Evolutionary conservation across 306 rosid genomes (phyloP).

Genomic region (Medicago ruthenica): DNA sequence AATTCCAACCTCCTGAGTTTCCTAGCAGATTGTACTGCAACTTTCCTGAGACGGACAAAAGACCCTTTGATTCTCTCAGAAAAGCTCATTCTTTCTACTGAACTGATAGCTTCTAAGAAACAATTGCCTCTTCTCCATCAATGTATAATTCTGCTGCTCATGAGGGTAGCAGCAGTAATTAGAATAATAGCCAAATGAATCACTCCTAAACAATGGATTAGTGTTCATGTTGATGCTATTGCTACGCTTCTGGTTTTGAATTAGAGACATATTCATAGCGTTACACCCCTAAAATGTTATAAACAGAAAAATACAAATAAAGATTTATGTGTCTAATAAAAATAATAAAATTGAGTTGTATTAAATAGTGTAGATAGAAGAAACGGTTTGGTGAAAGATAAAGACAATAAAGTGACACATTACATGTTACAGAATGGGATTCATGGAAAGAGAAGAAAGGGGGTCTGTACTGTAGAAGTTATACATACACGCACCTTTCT

Average conservation of each 20-base stretch:
- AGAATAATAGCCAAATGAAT: constrained; percentile 51
- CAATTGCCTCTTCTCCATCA: constrained; percentile 83
- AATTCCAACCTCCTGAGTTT: constrained; percentile 49
- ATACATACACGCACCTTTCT: neutral
- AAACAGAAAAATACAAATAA: neutral
- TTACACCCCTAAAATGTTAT: neutral
- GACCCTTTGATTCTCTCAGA: constrained; percentile 63
- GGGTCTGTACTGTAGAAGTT: neutral
- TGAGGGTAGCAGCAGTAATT: constrained; percentile 23
- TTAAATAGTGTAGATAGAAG: constrained; percentile 15
- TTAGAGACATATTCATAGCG: neutral
- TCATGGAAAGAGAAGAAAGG: constrained; percentile 3
- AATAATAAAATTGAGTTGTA: neutral
- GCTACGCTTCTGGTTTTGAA: neutral
- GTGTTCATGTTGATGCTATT: neutral
- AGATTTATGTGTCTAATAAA: neutral
- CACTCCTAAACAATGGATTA: constrained; percentile 56
- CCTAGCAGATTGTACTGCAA: constrained; percentile 51
- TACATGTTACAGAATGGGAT: neutral
- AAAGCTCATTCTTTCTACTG: constrained; percentile 61
- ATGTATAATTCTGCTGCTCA: constrained; percentile 45
- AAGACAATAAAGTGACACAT: neutral
- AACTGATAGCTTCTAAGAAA: constrained; percentile 89
- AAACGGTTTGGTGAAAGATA: constrained; percentile 27
- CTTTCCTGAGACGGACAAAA: constrained; percentile 60